Conservation (phyloP, 2,329 filamentous ascomycete genomes). For the Fusarium sarcochroum region DNA sequence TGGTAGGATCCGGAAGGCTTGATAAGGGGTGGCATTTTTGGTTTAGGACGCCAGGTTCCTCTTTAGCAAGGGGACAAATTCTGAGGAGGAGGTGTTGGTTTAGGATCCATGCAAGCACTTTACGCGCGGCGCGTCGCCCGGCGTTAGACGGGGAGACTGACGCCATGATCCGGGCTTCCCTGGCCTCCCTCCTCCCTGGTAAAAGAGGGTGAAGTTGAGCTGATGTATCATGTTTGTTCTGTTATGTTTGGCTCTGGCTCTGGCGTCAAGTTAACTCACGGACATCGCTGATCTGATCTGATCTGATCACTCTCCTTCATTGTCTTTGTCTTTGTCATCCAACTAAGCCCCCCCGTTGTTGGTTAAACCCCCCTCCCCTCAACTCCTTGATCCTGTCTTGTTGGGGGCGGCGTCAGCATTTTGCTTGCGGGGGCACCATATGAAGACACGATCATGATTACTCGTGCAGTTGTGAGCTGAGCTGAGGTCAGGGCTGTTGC, state of each 20-base stretch:
- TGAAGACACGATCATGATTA: constrained; percentile 13
- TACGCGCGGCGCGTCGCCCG: constrained; percentile 37
- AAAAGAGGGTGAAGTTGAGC: neutral
- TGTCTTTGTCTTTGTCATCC: neutral
- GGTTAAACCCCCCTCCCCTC: neutral
- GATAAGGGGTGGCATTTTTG: neutral
- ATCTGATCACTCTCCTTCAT: constrained; percentile 7
- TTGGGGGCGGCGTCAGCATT: constrained; percentile 34
- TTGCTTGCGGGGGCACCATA: constrained; percentile 21
- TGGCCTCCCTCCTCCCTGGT: neutral
- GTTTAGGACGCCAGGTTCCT: no score
- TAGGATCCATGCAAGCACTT: constrained; percentile 42
- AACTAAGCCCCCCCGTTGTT: neutral
- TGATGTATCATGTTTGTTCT: neutral
- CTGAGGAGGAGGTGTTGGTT: neutral
- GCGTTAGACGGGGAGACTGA: constrained; percentile 38
- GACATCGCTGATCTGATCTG: constrained; percentile 9
- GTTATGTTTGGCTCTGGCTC: neutral
- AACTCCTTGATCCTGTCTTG: constrained; percentile 12
- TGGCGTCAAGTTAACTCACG: neutral
- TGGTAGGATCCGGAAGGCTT: neutral
- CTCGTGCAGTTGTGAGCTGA: constrained; percentile 6
- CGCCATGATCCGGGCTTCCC: constrained; percentile 29
- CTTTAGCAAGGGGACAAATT: neutral
- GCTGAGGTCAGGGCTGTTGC: constrained; percentile 12